These are phyloP conservation scores for Colletotrichum tabaci DNA, from an alignment of 2,329 filamentous ascomycete species.

Conservation along the genomic window DNA sequence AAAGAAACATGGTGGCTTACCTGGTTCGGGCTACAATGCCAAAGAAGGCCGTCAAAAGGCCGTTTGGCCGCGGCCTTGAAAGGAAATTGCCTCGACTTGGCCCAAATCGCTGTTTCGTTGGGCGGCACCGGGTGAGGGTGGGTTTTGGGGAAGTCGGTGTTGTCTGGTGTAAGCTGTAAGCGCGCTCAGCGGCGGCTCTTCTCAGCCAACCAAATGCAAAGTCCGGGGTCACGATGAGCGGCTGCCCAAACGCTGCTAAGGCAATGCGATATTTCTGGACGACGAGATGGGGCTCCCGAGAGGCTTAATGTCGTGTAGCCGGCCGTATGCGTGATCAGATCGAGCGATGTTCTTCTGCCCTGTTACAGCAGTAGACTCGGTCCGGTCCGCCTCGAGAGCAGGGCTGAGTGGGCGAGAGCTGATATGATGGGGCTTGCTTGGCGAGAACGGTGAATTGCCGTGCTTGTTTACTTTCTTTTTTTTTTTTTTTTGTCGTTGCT, in stretches of 20 bases:
- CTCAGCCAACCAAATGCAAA: slow-evolving; percentile 43
- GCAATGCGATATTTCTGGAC: slow-evolving; percentile 39
- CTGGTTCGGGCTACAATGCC: slow-evolving; percentile 36
- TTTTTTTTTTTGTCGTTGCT: background rate
- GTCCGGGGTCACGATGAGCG: slow-evolving; percentile 42
- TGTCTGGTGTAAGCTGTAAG: slow-evolving; percentile 22
- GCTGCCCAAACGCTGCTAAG: slow-evolving; percentile 44
- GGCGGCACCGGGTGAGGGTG: slow-evolving; percentile 31
- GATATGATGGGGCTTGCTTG: slow-evolving; percentile 23
- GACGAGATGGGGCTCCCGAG: slow-evolving; percentile 20
- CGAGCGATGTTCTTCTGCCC: slow-evolving; percentile 7
- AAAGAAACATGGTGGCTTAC: slow-evolving; percentile 37
- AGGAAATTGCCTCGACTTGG: slow-evolving; percentile 30
- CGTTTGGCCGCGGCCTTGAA: slow-evolving; percentile 38
- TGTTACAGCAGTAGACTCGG: slow-evolving; percentile 14
- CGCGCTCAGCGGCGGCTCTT: slow-evolving; percentile 42
- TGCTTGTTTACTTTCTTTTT: background rate
- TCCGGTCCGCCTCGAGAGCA: slow-evolving; percentile 24
- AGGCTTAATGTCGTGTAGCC: slow-evolving; percentile 25
- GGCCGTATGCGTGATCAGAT: background rate
- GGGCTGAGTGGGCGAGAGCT: background rate
- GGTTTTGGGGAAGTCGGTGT: slow-evolving; percentile 29
- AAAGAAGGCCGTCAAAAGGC: slow-evolving; percentile 26
- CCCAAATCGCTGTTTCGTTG: slow-evolving; percentile 36
- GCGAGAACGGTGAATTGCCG: slow-evolving; percentile 13